These are phyloP conservation scores for Avena atlantica DNA, from an alignment of 176 grass and related monocot genomes.

Conservation along the genomic window DNA sequence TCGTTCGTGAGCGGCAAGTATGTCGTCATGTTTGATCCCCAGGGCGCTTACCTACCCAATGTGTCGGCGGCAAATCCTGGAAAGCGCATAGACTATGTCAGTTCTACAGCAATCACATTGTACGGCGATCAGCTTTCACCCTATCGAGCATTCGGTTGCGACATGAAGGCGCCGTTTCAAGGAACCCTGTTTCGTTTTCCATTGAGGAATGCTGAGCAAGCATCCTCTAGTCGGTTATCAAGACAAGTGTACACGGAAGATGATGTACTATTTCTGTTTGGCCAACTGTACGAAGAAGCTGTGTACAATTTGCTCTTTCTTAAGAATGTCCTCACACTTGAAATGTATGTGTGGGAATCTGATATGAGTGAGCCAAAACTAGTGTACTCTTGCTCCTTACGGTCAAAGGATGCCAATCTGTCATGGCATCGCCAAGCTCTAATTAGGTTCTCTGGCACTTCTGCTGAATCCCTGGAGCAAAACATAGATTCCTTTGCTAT, in stretches of 20 bases:
- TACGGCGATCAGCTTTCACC: conserved; percentile 84
- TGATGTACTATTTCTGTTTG: conserved; percentile 76
- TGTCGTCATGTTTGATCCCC: conserved; percentile 90
- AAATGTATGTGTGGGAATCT: conserved; percentile 93
- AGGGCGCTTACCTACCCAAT: conserved; percentile 92
- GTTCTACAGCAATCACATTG: conserved; percentile 66
- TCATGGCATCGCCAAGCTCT: conserved; percentile 86
- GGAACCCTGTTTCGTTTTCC: conserved; percentile 97
- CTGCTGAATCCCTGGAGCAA: conserved; percentile 51
- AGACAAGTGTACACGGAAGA: conserved; percentile 86
- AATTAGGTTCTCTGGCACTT: conserved; percentile 67
- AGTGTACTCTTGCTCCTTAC: conserved; percentile 78
- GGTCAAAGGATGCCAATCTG: conserved; percentile 57
- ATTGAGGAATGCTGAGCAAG: conserved; percentile 71
- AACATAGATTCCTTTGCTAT: conserved; percentile 71
- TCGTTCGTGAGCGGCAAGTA: conserved; percentile 97
- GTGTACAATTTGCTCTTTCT: conserved; percentile 93
- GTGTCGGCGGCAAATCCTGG: conserved; percentile 89
- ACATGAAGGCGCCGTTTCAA: conserved; percentile 76
- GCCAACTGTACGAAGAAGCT: conserved; percentile 78
- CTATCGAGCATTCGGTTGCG: conserved; percentile 83
- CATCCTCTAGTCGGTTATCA: conserved; percentile 72
- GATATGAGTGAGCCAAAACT: conserved; percentile 66
- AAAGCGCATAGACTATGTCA: conserved; percentile 96
- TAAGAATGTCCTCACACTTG: conserved; percentile 79